These are phyloP conservation scores for Penicillium turbatum DNA, from an alignment of 495 filamentous ascomycete genomes.

Conservation along the genomic window DNA sequence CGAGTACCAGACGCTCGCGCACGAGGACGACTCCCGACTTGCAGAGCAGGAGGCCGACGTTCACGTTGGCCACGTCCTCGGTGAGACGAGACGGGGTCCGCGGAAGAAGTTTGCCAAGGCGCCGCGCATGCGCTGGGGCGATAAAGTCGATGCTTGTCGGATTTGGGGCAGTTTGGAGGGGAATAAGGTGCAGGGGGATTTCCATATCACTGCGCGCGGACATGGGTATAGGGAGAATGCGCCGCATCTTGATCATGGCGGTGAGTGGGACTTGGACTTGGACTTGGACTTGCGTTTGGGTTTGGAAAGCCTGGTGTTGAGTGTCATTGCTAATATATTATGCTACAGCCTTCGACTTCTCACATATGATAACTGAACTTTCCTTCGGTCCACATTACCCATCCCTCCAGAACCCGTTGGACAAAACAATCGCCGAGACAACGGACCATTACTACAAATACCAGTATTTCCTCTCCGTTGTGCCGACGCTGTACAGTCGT, in stretches of 20 bases:
- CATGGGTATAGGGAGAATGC: slow-evolving; percentile 84
- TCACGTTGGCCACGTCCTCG: slow-evolving; percentile 51
- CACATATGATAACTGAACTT: slow-evolving; percentile 92
- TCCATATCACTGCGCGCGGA: slow-evolving; percentile 93
- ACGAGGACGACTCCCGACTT: slow-evolving; percentile 40
- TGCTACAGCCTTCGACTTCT: slow-evolving; percentile 86
- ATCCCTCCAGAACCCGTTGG: slow-evolving; percentile 87
- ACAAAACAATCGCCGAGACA: slow-evolving; percentile 79
- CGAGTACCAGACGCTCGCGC: slow-evolving; percentile 52
- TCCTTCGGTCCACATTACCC: slow-evolving; percentile 97
- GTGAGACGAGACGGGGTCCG: slow-evolving; percentile 36
- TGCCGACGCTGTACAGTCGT: slow-evolving; percentile 86
- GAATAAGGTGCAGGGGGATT: slow-evolving; percentile 97
- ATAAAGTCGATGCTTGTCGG: slow-evolving; percentile 61
- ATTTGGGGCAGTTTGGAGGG: slow-evolving; percentile 86
- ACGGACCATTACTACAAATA: slow-evolving; percentile 81
- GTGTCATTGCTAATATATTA: too few relatives aligned
- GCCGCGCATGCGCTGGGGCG: slow-evolving; percentile 57
- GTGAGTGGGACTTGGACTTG: slow-evolving; percentile 34
- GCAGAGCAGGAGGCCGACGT: slow-evolving; percentile 48
- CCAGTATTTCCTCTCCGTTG: slow-evolving; percentile 97
- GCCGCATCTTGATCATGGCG: slow-evolving; percentile 75
- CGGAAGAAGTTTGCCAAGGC: slow-evolving; percentile 62
- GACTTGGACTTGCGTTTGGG: too few relatives aligned
- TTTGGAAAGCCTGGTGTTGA: too few relatives aligned